phyloP scores from a whole-genome alignment of 208 protist genomes.

The Crithidia sp. region DNA sequence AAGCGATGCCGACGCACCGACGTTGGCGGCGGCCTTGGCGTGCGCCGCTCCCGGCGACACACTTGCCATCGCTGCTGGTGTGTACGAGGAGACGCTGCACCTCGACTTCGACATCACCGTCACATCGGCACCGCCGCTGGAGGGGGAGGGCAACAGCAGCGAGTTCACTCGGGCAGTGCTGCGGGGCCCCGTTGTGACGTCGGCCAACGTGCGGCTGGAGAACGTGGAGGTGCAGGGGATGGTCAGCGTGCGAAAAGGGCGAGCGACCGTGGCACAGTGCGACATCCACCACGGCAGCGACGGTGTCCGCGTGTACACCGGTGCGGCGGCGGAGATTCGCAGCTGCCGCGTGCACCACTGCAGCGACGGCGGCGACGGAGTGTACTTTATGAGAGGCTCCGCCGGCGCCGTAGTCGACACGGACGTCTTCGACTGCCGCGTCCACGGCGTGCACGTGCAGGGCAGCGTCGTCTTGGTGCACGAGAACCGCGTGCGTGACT shows the following conservation, averaged over 20 bases:
- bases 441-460: constrained; percentile 77
- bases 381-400: constrained; percentile 79
- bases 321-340: constrained; percentile 48
- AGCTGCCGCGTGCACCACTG: constrained; percentile 76
- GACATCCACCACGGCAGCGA: constrained; percentile 80
- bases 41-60: constrained; percentile 56
- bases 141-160: constrained; percentile 28
- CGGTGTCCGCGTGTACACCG: constrained; percentile 73
- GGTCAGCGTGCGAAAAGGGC: constrained; percentile 80
- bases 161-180: constrained; percentile 32
- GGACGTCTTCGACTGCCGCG: constrained; percentile 86
- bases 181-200: constrained; percentile 58
- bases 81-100: constrained; percentile 80
- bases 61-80: constrained; percentile 60
- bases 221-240: constrained; percentile 59
- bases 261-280: constrained; percentile 72
- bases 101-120: constrained; percentile 55
- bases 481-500: constrained; percentile 80
- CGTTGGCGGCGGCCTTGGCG: constrained; percentile 65
- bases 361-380: constrained; percentile 68
- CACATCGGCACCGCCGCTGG: constrained; percentile 1
- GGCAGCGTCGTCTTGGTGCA: constrained; percentile 44
- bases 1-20: constrained; percentile 55
- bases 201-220: constrained; percentile 53
- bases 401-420: constrained; percentile 71